Evolutionary conservation across 2,329 filamentous ascomycete species (phyloP).

Genomic region (Diaporthe longicolla): DNA sequence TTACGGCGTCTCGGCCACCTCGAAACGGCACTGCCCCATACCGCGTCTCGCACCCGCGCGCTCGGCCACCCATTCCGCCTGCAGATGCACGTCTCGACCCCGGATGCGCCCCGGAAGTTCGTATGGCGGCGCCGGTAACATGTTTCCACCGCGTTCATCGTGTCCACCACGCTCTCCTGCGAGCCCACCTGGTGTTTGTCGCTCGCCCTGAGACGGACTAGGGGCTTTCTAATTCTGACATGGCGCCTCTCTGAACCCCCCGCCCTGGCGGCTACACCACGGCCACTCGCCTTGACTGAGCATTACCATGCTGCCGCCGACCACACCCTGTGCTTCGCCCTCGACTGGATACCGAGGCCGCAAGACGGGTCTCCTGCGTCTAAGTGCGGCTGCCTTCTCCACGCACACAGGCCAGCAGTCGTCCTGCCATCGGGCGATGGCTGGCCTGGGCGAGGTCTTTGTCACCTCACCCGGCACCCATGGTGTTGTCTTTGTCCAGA

Average conservation of each 20-base stretch:
- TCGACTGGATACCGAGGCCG: conserved; percentile 34
- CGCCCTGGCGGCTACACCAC: conserved; percentile 36
- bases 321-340: conserved; percentile 5
- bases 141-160: conserved; percentile 21
- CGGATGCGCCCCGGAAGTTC: conserved; percentile 18
- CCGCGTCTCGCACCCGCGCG: conserved; percentile 35
- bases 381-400: conserved; percentile 30
- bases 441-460: conserved; percentile 29
- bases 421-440: conserved; percentile 20
- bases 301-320: conserved; percentile 39
- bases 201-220: conserved; percentile 33
- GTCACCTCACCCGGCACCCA: conserved; percentile 33
- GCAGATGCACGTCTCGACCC: conserved; percentile 20
- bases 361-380: conserved; percentile 29
- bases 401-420: conserved; percentile 31
- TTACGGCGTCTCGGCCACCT: conserved; percentile 25
- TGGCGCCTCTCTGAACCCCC: conserved; percentile 23
- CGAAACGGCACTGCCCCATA: conserved; percentile 46
- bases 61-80: conserved; percentile 15
- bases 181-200: not conserved
- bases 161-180: conserved; percentile 7
- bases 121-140: conserved; percentile 2
- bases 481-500: conserved; percentile 34
- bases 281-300: conserved; percentile 42
- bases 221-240: conserved; percentile 32